Conservation (phyloP, 1,284 basidiomycete species). For the Wolfiporia cocos region DNA sequence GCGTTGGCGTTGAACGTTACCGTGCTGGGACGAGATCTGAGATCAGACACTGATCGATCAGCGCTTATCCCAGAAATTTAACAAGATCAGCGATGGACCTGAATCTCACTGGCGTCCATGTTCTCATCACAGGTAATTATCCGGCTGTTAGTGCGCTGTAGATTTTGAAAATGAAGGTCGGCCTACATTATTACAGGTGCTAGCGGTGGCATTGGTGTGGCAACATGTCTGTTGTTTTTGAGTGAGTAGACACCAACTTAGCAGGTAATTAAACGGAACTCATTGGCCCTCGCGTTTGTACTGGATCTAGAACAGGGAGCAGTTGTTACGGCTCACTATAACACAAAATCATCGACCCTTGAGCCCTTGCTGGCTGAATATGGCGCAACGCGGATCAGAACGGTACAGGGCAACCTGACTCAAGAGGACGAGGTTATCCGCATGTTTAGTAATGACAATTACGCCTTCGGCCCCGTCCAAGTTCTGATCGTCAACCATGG, state of each 20-base stretch:
- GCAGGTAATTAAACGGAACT: not conserved
- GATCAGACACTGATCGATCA: too few relatives aligned
- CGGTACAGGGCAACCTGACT: conserved; percentile 52
- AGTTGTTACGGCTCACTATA: conserved; percentile 69
- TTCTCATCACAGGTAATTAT: conserved; percentile 34
- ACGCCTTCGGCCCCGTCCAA: conserved; percentile 44
- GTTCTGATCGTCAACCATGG: conserved; percentile 64
- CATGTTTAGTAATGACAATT: conserved; percentile 33
- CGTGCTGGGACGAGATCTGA: too few relatives aligned
- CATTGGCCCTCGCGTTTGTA: not conserved
- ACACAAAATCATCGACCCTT: conserved; percentile 44
- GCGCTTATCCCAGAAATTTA: too few relatives aligned
- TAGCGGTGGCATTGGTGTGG: conserved; percentile 62
- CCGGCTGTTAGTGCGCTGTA: not conserved
- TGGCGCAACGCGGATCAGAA: conserved; percentile 29
- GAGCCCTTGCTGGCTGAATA: conserved; percentile 35
- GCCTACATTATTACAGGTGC: conserved; percentile 43
- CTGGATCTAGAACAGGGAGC: conserved; percentile 52
- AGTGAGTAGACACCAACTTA: conserved; percentile 29
- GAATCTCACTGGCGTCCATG: conserved; percentile 30
- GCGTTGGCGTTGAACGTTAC: too few relatives aligned
- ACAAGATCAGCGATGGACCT: conserved; percentile 29
- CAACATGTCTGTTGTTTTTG: conserved; percentile 47
- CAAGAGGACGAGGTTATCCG: conserved; percentile 44
- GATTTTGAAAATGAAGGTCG: not conserved